These are phyloP conservation scores for Tulasnella sp. DNA, from an alignment of 768 basidiomycete genomes.

Conservation along the genomic window DNA sequence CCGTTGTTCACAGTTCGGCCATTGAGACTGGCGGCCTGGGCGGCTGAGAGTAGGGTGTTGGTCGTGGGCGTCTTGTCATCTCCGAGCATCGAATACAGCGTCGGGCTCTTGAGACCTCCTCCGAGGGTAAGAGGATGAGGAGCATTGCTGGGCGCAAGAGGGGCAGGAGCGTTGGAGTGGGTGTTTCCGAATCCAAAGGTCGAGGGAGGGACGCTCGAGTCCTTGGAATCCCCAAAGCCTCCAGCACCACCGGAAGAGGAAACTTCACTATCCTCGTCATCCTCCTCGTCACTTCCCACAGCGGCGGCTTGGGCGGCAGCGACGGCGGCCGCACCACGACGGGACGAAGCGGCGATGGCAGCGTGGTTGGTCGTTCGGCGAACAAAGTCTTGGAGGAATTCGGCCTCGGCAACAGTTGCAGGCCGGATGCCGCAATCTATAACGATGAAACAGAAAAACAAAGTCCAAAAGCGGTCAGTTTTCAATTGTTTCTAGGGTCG, in stretches of 20 bases:
- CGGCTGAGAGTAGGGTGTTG: slow-evolving; percentile 69
- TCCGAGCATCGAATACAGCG: slow-evolving; percentile 48
- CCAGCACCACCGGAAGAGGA: slow-evolving; percentile 49
- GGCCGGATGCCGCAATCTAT: slow-evolving; percentile 89
- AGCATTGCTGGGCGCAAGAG: background rate
- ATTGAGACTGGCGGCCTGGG: slow-evolving; percentile 55
- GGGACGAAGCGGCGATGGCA: slow-evolving; percentile 44
- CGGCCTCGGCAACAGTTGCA: slow-evolving; percentile 84
- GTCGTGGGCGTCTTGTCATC: slow-evolving; percentile 86
- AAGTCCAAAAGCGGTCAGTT: background rate
- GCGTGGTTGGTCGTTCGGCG: slow-evolving; percentile 79
- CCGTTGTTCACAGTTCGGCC: slow-evolving; percentile 37
- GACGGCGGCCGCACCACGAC: slow-evolving; percentile 26
- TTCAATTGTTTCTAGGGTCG: background rate
- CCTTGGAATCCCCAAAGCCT: slow-evolving; percentile 61
- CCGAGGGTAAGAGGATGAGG: slow-evolving; percentile 22
- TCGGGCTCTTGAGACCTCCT: slow-evolving; percentile 44
- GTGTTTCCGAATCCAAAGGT: slow-evolving; percentile 35
- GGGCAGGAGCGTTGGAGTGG: background rate
- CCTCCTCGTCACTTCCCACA: slow-evolving; percentile 63
- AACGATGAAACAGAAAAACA: slow-evolving; percentile 29
- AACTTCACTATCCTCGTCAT: slow-evolving; percentile 73
- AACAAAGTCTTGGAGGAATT: slow-evolving; percentile 88
- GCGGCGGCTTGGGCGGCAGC: slow-evolving; percentile 16
- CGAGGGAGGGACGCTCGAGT: slow-evolving; percentile 32